Base-by-base conservation (phyloP, 2,329 filamentous ascomycete species). In the Elsinoe perseae region DNA sequence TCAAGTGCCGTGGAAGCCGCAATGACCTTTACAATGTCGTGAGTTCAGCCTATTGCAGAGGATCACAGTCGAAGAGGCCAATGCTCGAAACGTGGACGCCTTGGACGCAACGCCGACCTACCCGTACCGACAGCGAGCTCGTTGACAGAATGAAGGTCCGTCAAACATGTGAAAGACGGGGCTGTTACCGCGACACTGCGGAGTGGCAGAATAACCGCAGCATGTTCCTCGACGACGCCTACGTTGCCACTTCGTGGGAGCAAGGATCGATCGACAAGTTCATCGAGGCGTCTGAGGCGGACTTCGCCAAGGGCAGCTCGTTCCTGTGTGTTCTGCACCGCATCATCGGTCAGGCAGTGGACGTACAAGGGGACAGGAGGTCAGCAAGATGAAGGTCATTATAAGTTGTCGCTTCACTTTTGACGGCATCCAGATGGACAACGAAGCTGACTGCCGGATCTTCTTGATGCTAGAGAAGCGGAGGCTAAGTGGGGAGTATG, bases 381-480 rank as follows among this genome's bases (percentile, higher is more conserved):
- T 61, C 16, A 50, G 58, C 43, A 61, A 61, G 60, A 61, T 61
- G 58, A 61, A 60, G 18, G 57, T 60, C 3, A 60, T 58, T 5
- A 61, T 61, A 14, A 61, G 58, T 9, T 60, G 58, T 40, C 56
- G 60, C 34, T 61, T 61, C 38, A 61, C 58, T 14, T 58, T 61
- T 25, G 43, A 60, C 25, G 58, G 54, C n/a, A 58, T 61, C 18
- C 58, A 61, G n/a, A 57, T 61, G 50, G 60, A 61, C 50, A 58
- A 57, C 25, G 60, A 61, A 18, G 58, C 58, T 32, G 58, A 60
- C 12, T 61, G 57, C 14, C 43, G 54, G 6, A 54, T 58, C 25
- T 61, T 61, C 40, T 61, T 61, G 54, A 56, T 61, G 21, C 14
- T 60, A 50, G 56, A 58, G 21, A 59, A 59, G 53, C 54, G 58